Evolutionary conservation across 306 rosid species (phyloP), one percentile per base, ranked within the genome.

Genomic region (Castanospermum australe): DNA sequence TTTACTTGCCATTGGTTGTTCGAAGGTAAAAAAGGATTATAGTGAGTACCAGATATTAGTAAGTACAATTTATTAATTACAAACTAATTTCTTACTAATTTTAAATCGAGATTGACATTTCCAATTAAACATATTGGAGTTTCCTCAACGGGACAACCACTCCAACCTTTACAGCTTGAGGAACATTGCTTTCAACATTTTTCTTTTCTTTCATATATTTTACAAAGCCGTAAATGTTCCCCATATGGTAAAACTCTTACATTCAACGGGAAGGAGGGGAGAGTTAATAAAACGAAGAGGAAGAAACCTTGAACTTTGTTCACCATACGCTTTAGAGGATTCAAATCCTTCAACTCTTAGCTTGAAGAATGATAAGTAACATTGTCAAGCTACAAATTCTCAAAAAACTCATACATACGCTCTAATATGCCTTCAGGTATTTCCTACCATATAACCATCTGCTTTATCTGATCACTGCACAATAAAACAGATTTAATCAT

Each of bases 91-190:
- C 36, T 21, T 20, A 66, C n/a, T n/a, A 66, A 39, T 30, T 48
- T 41, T n/a, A n/a, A n/a, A 38, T 10, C 32, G 3, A 28, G 41
- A 76, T 44, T 47, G 55, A 36, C 60, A 69, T 75, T 75, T 74
- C 56, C 55, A 24, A 24, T 45, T 56, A 45, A 25, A 42, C 59
- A 55, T 66, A 71, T 64, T 36, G 33, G 36, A 35, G 51, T 51
- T 60, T 59, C 41, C 73, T 67, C 78, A 76, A 76, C 78, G 67
- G 60, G 82, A 77, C 63, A 82, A 6, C 12, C 73, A 75, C 77
- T 68, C 78, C 78, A 60, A 61, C 17, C 25, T 18, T 8, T 67
- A n/a, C 15, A 24, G 33, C 35, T 11, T 56, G 35, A 56, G 75
- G 54, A 25, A 25, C 56, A 66, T 41, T 33, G 71, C 36, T 39